Base-by-base conservation (phyloP, 768 basidiomycete genomes). In the Boletus speciosus region DNA sequence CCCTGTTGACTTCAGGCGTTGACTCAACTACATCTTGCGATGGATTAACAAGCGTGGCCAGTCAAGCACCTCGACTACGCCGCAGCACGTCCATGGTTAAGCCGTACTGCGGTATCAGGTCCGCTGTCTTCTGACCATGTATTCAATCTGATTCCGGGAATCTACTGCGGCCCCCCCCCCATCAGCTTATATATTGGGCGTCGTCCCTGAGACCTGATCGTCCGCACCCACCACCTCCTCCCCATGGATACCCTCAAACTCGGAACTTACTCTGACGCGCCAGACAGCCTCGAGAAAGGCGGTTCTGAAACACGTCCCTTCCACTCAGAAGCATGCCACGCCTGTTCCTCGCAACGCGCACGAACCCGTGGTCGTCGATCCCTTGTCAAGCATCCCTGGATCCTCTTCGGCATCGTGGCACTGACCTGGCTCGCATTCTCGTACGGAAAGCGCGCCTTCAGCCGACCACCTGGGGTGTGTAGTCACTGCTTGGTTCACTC, bases 251-350 rank as follows among this genome's bases (percentile, higher is more conserved):
- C 54, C 4, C 3, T 29, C 47, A 61, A 57, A 42, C 32, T 29
- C n/a, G 52, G 37, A 12, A 15, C 48, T 6, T 46, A 55, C 42
- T 37, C 56, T 52, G 53, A 58, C 2, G 19, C 7, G 10, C 35
- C 53, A 4, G 36, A 46, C 36, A 48, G 31, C 32, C 55, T 62
- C 19, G 66, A 69, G 54, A 65, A 68, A 29, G 65, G 62, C 6
- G 32, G 10, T 36, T 38, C 53, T 39, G 43, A 51, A n/a, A 9
- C 14, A 15, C 38, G 56, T 23, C 49, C 57, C 19, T 40, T 53
- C 38, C 34, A 41, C 35, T 3, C 51, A n/a, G 56, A 49, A 11
- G 6, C 27, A 14, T 41, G 29, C 10, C 36, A 47, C 0, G 6
- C 25, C 4, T 32, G 34, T 19, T n/a, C 48, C 7, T 38, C 3